A percentile compares a stretch with the other conserved stretches of the same genome.
Evolutionary conservation across 1,284 basidiomycete species (phyloP).

Genomic region (Spongiforma sp.): DNA sequence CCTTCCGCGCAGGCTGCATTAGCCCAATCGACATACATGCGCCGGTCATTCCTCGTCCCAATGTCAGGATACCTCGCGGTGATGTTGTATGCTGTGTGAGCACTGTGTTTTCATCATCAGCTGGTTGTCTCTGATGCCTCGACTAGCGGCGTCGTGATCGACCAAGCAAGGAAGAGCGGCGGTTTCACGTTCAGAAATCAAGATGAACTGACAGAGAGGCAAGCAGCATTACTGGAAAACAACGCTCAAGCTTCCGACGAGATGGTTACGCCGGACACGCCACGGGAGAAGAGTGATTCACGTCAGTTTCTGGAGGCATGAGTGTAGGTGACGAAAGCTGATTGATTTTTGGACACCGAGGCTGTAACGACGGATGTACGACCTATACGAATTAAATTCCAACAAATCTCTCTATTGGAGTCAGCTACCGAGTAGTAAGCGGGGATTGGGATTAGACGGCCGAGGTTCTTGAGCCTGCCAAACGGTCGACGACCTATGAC

Average conservation of each 20-base stretch:
- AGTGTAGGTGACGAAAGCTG: neutral
- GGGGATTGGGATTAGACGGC: slow-evolving; percentile 57
- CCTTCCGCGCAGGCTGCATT: slow-evolving; percentile 74
- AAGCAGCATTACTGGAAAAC: slow-evolving; percentile 10
- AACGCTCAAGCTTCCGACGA: neutral
- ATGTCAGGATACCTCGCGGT: slow-evolving; percentile 64
- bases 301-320: slow-evolving; percentile 10
- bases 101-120: slow-evolving; percentile 6
- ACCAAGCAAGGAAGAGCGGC: slow-evolving; percentile 52
- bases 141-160: slow-evolving; percentile 55
- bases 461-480: slow-evolving; percentile 78
- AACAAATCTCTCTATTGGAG: slow-evolving; percentile 14
- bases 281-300: slow-evolving; percentile 10
- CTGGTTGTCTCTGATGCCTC: neutral
- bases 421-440: slow-evolving; percentile 15
- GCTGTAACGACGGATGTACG: slow-evolving; percentile 2
- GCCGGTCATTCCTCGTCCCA: slow-evolving; percentile 64
- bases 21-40: slow-evolving; percentile 58
- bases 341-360: slow-evolving; percentile 4
- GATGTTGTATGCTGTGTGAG: slow-evolving; percentile 61
- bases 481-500: slow-evolving; percentile 68
- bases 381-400: slow-evolving; percentile 25
- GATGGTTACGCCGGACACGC: slow-evolving; percentile 6
- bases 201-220: slow-evolving; percentile 42
- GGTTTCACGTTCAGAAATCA: slow-evolving; percentile 57